phyloP scores from a whole-genome alignment of 1,284 basidiomycete species.

The Sanghuangporus sanghuang region DNA sequence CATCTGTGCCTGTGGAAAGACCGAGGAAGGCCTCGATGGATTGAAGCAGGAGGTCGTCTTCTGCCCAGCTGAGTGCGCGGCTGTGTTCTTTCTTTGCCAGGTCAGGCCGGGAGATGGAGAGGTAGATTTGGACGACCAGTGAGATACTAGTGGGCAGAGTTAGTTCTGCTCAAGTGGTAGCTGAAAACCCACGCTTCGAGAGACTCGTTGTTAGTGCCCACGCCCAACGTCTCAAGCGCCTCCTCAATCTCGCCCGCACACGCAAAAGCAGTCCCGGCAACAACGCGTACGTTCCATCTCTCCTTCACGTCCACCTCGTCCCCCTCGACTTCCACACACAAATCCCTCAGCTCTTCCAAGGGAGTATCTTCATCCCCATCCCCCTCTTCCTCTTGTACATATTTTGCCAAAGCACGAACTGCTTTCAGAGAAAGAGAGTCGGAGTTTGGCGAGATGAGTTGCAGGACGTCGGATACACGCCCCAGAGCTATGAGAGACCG shows the following conservation, averaged over 20 bases:
- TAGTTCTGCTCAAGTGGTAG: neutral
- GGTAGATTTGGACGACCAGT: constrained; percentile 77
- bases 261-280: constrained; percentile 82
- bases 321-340: constrained; percentile 81
- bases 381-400: constrained; percentile 42
- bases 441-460: constrained; percentile 51
- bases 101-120: constrained; percentile 80
- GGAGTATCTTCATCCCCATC: constrained; percentile 49
- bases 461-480: constrained; percentile 49
- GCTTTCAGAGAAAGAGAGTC: constrained; percentile 71
- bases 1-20: constrained; percentile 73
- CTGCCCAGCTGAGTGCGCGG: constrained; percentile 77
- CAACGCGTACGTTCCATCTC: constrained; percentile 62
- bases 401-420: constrained; percentile 65
- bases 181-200: constrained; percentile 72
- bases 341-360: constrained; percentile 79
- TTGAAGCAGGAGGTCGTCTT: constrained; percentile 86
- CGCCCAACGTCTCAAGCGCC: constrained; percentile 81
- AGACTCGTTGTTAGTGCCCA: constrained; percentile 64
- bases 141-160: constrained; percentile 54
- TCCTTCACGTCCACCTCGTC: constrained; percentile 58
- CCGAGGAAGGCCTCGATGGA: constrained; percentile 86
- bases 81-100: constrained; percentile 84
- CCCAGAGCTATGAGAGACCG: constrained; percentile 79
- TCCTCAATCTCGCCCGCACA: constrained; percentile 84